Evolutionary conservation across 495 filamentous ascomycete species (phyloP), one percentile per base, ranked within the genome.

Genomic region (Penicillium verhagenii): DNA sequence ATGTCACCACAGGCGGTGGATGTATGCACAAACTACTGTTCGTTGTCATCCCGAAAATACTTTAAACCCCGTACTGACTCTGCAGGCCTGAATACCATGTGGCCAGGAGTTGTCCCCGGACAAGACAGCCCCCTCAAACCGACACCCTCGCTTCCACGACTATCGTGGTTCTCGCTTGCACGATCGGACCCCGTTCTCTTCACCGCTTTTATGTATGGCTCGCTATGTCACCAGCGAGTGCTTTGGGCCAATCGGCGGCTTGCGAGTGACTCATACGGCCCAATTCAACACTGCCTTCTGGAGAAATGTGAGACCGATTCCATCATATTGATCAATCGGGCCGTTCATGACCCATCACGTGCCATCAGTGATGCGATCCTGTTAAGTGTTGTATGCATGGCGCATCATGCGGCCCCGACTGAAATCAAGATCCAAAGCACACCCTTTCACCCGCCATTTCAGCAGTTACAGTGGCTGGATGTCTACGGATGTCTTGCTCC

Each of bases 351-450:
- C 38, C 67, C 70, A 0, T 53, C 47, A 8, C 68, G 71, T 6
- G 71, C 66, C 1, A 47, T 68, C 2, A 69, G 64, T 18, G 72
- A 77, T 58, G 68, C 68, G 0, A 58, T 77, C 0, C 57, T 77
- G 18, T 59, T 74, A 4, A 73, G 71, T 29, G 72, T 77, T 1
- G 66, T 75, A 16, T 73, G 71, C 44, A 72, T 77, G 72, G 71
- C 71, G 10, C 71, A 76, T 56, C 72, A 73, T 53, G 61, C 59
- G n/a, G 61, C 69, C 6, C 39, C 50, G 11, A 31, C n/a, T 4
- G n/a, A 42, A 23, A 19, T 9, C 25, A 38, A 28, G 23, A 18
- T 37, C 9, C 16, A 37, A 24, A 58, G 26, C 14, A 69, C 60
- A 1, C 72, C 74, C 8, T 75, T 75, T 24, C 60, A 61, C 19